Evolutionary conservation across 352 stramenopile genomes (phyloP).

Genomic region (Globisporangium lucens): DNA sequence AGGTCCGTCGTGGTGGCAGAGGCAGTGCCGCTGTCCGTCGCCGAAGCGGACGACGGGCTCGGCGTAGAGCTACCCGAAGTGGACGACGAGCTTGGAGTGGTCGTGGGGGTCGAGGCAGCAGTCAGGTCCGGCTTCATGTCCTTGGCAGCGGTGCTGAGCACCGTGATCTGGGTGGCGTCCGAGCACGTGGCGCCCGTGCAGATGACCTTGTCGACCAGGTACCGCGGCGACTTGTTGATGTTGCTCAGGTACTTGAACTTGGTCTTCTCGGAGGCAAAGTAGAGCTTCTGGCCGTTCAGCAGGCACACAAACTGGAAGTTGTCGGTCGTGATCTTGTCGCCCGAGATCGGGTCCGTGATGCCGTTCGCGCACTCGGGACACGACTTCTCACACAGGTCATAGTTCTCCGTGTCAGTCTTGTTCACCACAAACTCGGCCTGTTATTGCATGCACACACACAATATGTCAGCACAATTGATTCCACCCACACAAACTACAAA

Average conservation of each 20-base stretch:
- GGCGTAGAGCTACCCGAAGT: constrained; percentile 6
- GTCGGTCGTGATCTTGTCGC: constrained; percentile 40
- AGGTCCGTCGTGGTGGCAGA: constrained; percentile 21
- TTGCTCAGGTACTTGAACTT: constrained; percentile 63
- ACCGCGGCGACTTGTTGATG: constrained; percentile 48
- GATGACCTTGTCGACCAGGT: constrained; percentile 50
- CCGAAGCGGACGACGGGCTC: constrained; percentile 19
- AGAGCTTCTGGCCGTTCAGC: constrained; percentile 79
- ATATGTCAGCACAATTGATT: neutral
- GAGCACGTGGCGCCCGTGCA: constrained; percentile 52
- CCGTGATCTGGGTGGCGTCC: constrained; percentile 59
- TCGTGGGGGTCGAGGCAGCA: constrained; percentile 23
- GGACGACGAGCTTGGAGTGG: constrained; percentile 10
- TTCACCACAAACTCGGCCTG: constrained; percentile 48
- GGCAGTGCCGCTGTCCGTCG: constrained; percentile 12
- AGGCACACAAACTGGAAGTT: constrained; percentile 78
- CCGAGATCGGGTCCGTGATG: constrained; percentile 63
- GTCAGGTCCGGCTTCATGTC: constrained; percentile 27
- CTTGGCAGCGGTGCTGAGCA: constrained; percentile 44
- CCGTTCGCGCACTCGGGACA: constrained; percentile 46
- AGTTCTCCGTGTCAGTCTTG: constrained; percentile 40
- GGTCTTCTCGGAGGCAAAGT: constrained; percentile 68
- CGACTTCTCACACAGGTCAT: constrained; percentile 27
- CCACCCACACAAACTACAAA: neutral
- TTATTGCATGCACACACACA: neutral